phyloP scores from a whole-genome alignment of 768 basidiomycete species.

The Calocybe indica region DNA sequence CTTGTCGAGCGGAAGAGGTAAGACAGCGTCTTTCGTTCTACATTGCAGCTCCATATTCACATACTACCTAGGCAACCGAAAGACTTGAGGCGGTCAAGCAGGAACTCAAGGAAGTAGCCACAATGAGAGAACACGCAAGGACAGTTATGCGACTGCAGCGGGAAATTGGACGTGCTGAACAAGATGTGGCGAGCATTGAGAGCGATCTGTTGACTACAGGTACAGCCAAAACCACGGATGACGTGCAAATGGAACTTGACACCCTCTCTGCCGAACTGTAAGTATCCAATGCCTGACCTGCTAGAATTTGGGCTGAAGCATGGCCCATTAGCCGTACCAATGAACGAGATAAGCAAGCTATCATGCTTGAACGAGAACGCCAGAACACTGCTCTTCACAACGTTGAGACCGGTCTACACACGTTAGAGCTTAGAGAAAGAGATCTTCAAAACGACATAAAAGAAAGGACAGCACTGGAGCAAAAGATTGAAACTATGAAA shows the following conservation, averaged over 20 bases:
- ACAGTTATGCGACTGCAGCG: conserved; percentile 53
- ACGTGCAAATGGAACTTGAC: conserved; percentile 77
- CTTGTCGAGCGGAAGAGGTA: conserved; percentile 58
- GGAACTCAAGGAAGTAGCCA: conserved; percentile 54
- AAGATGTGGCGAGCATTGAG: conserved; percentile 63
- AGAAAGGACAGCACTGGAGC: conserved; percentile 52
- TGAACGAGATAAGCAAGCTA: conserved; percentile 55
- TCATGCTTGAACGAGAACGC: conserved; percentile 59
- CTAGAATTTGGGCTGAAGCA: no score
- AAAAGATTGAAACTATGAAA: conserved; percentile 51
- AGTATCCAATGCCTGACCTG: conserved; percentile 14
- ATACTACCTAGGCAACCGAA: conserved; percentile 38
- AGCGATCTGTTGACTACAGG: conserved; percentile 65
- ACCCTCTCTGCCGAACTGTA: conserved; percentile 61
- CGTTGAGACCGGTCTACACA: conserved; percentile 55
- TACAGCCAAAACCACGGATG: conserved; percentile 75
- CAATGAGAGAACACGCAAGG: conserved; percentile 55
- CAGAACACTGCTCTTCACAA: conserved; percentile 45
- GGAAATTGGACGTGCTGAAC: conserved; percentile 52
- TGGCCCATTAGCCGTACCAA: conserved; percentile 44
- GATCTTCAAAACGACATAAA: conserved; percentile 50
- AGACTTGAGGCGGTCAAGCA: conserved; percentile 47
- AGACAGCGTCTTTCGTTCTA: conserved; percentile 8
- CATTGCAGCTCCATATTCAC: conserved; percentile 1
- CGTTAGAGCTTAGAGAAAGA: conserved; percentile 56